phyloP scores from a whole-genome alignment of 768 basidiomycete species.

The Russula sp. region DNA sequence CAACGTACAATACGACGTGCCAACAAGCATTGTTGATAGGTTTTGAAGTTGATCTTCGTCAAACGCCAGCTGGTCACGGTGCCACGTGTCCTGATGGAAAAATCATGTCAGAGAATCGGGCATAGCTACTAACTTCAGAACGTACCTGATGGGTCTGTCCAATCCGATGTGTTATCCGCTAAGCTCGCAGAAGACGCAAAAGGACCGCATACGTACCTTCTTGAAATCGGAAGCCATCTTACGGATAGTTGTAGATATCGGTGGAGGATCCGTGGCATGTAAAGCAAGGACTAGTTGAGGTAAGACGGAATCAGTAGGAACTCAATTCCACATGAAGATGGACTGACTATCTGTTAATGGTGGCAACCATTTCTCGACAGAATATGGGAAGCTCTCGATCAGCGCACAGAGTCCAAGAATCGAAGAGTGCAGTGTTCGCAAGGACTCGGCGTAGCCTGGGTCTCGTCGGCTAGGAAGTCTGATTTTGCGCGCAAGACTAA shows the following conservation, averaged over 20 bases:
- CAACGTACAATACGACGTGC: slow-evolving; percentile 80
- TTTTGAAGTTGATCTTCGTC: slow-evolving; percentile 88
- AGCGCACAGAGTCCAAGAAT: slow-evolving; percentile 50
- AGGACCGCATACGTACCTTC: slow-evolving; percentile 52
- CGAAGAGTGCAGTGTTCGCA: slow-evolving; percentile 73
- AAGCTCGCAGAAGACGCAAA: neutral
- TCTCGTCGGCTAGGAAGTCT: slow-evolving; percentile 68
- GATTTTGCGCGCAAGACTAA: slow-evolving; percentile 56
- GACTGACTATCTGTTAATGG: slow-evolving; percentile 67
- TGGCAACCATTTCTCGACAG: slow-evolving; percentile 53
- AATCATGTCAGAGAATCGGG: neutral
- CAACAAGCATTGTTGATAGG: slow-evolving; percentile 84
- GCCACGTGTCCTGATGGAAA: slow-evolving; percentile 75
- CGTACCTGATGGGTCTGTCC: slow-evolving; percentile 41
- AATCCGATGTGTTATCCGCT: neutral
- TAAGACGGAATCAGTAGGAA: slow-evolving; percentile 17
- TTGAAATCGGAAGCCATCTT: slow-evolving; percentile 84
- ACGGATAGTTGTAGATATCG: slow-evolving; percentile 86
- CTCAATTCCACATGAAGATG: neutral
- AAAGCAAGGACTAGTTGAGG: slow-evolving; percentile 57
- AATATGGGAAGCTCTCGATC: slow-evolving; percentile 57
- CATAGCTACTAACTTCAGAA: neutral
- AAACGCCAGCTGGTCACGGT: slow-evolving; percentile 81
- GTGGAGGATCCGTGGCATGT: slow-evolving; percentile 82
- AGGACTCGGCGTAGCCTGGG: slow-evolving; percentile 64